Evolutionary conservation across 257 asterid species (phyloP), one percentile per base, ranked within the genome.

Genomic region (Solanum sitiens): DNA sequence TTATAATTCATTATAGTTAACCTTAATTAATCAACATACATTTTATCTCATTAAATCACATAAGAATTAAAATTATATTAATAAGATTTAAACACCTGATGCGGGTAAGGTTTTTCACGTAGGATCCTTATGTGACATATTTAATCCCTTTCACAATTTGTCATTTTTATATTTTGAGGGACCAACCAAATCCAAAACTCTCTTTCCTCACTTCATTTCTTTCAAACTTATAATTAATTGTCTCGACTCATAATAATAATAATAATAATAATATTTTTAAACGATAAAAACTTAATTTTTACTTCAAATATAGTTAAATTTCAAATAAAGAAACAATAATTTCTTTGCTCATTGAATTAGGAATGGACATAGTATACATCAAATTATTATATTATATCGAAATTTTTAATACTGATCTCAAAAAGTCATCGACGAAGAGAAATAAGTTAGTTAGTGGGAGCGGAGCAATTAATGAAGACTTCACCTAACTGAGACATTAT

Each of bases 91-190:
- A 37, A 37, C 7, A 35, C 1, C 1, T 35, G 39, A 35, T 35
- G 5, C 0, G 39, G 0, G 0, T 35, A 35, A 35, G 0, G 1
- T 35, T 35, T 35, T 35, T 35, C n/a, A n/a, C n/a, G n/a, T n/a
- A n/a, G n/a, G n/a, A n/a, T 74, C 82, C 32, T 4, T 21, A 11
- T 11, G 50, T 23, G 15, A 16, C 75, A 70, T 70, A 30, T 30
- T 33, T 0, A 32, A 72, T 72, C 27, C 45, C 47, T 18, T 20
- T 37, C 82, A 20, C 16, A 74, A 74, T 37, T 74, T 74, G 39
- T 44, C 84, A 77, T 44, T 77, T 45, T 77, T 25, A 18, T 56
- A 77, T 14, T 44, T 3, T 1, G 37, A 25, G 65, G 61, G 65
- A 21, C 84, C 84, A 44, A 44, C n/a, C 25, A 77, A 44, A 77